Conservation (phyloP, 1,284 basidiomycete genomes). For the Pseudomicrostroma phylloplanum region DNA sequence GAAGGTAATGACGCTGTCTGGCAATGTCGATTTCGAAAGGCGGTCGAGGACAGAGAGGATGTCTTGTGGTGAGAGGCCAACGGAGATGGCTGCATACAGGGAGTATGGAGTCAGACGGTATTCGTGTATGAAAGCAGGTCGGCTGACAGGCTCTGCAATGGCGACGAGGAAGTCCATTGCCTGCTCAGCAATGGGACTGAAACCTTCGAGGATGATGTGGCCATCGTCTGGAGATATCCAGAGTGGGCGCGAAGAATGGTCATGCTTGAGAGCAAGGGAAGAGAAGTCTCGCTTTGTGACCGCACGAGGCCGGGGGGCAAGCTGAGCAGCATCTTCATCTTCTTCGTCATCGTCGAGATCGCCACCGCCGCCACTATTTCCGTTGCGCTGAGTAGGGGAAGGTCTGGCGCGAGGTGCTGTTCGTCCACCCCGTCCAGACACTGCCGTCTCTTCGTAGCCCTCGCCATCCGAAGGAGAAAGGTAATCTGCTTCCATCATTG, state of each 20-base stretch:
- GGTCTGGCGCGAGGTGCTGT: too few relatives aligned
- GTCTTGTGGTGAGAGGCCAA: constrained; percentile 93
- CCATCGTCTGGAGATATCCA: constrained; percentile 50
- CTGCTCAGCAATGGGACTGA: constrained; percentile 80
- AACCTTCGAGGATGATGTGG: constrained; percentile 49
- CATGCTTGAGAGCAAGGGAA: constrained; percentile 44
- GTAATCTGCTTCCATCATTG: constrained; percentile 3
- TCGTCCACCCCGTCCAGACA: background rate
- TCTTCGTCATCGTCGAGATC: too few relatives aligned
- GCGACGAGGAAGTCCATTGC: constrained; percentile 98
- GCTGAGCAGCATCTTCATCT: too few relatives aligned
- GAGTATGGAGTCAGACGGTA: constrained; percentile 98
- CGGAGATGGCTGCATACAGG: constrained; percentile 95
- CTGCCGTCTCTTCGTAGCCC: background rate
- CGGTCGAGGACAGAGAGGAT: constrained; percentile 78
- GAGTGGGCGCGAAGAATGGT: constrained; percentile 43
- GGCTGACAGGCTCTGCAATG: constrained; percentile 96
- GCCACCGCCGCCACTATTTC: background rate
- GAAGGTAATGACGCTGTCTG: constrained; percentile 42
- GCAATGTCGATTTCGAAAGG: constrained; percentile 47
- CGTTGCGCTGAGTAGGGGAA: too few relatives aligned
- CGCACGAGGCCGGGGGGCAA: background rate
- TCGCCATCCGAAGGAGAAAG: background rate
- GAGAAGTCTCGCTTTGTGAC: constrained; percentile 32
- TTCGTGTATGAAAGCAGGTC: constrained; percentile 96